These are phyloP conservation scores for Erodium trifolium DNA, from an alignment of 441 rosid species.

Conservation along the genomic window DNA sequence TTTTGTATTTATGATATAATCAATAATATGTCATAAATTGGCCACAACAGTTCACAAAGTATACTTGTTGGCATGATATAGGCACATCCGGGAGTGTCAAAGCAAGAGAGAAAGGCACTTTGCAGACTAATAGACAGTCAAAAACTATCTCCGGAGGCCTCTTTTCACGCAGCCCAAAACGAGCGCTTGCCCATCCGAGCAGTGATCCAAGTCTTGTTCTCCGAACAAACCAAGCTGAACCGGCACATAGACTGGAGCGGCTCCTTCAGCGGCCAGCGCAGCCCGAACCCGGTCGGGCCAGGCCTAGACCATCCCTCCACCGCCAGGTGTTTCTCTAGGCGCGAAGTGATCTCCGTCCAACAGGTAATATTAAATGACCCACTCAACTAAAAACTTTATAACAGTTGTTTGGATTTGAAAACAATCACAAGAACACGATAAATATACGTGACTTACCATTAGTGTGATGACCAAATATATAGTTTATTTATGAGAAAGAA, in stretches of 20 bases:
- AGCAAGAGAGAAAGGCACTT: constrained; percentile 61
- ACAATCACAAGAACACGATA: too few relatives aligned
- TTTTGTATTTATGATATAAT: too few relatives aligned
- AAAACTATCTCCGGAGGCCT: constrained; percentile 65
- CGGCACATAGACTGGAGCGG: too few relatives aligned
- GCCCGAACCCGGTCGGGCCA: not conserved
- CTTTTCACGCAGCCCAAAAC: constrained; percentile 68
- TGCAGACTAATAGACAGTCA: constrained; percentile 58
- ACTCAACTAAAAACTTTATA: too few relatives aligned
- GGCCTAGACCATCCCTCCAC: constrained; percentile 27
- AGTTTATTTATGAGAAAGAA: too few relatives aligned
- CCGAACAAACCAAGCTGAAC: constrained; percentile 51
- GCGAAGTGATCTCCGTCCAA: constrained; percentile 41
- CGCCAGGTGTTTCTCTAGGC: constrained; percentile 49
- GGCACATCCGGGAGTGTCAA: constrained; percentile 62
- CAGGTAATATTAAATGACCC: constrained; percentile 11
- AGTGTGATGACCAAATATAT: too few relatives aligned
- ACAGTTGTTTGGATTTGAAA: too few relatives aligned
- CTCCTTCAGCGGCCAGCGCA: too few relatives aligned
- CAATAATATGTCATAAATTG: too few relatives aligned
- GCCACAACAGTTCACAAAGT: too few relatives aligned
- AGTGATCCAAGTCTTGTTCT: constrained; percentile 52
- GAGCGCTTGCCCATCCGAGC: constrained; percentile 74
- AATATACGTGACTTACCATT: too few relatives aligned
- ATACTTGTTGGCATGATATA: constrained; percentile 8